Evolutionary conservation across 805 yeast genomes (phyloP).

Genomic region (Ogataea siamensis): DNA sequence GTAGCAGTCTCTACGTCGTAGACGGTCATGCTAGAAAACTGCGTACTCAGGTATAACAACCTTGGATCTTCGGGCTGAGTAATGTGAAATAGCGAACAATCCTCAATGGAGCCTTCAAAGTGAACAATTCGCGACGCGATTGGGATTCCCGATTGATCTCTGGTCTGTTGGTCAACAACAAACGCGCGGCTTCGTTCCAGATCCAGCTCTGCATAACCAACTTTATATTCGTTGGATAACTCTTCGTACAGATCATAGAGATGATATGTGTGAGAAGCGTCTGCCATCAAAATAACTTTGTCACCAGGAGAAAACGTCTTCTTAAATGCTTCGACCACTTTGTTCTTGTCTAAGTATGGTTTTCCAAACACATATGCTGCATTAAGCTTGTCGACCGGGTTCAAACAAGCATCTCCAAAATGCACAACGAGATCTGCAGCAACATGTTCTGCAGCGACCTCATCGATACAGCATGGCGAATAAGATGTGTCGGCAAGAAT

Average conservation of each 20-base stretch:
- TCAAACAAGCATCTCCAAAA: slow-evolving; percentile 93
- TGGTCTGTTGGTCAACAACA: slow-evolving; percentile 26
- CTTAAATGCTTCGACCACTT: slow-evolving; percentile 40
- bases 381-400: slow-evolving; percentile 68
- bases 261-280: slow-evolving; percentile 59
- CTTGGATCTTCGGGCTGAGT: slow-evolving; percentile 77
- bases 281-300: slow-evolving; percentile 67
- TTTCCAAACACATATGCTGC: slow-evolving; percentile 79
- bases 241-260: slow-evolving; percentile 39
- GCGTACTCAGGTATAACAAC: slow-evolving; percentile 69
- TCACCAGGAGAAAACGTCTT: slow-evolving; percentile 40
- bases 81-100: slow-evolving; percentile 65
- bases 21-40: slow-evolving; percentile 53
- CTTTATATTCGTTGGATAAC: slow-evolving; percentile 34
- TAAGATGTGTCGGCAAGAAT: slow-evolving; percentile 94
- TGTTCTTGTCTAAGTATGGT: slow-evolving; percentile 49
- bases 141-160: slow-evolving; percentile 11
- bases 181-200: slow-evolving; percentile 21
- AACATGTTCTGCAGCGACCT: slow-evolving; percentile 94
- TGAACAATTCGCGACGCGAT: slow-evolving; percentile 36
- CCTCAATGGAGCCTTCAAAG: slow-evolving; percentile 34
- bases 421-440: slow-evolving; percentile 82
- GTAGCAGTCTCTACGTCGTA: slow-evolving; percentile 42
- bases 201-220: slow-evolving; percentile 42
- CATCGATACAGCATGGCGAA: slow-evolving; percentile 94